These are phyloP conservation scores for Acer yangbiense DNA, from an alignment of 345 rosid species.

Conservation along the genomic window DNA sequence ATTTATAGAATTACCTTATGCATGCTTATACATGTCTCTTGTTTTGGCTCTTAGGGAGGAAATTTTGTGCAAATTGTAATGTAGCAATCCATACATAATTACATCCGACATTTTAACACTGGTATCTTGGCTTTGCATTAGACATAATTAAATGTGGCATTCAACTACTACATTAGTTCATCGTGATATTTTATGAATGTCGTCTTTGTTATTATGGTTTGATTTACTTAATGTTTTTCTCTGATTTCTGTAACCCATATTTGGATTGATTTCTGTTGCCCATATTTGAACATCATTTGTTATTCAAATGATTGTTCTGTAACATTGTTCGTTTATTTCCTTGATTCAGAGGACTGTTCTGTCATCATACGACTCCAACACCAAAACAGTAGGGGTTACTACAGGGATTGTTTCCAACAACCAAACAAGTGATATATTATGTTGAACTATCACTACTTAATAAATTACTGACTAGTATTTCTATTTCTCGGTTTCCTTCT, in stretches of 20 bases:
- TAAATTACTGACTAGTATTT: constrained; percentile 23
- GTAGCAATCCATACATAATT: background rate
- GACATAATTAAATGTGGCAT: background rate
- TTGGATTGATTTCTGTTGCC: constrained; percentile 9
- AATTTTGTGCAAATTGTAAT: background rate
- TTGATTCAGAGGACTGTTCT: constrained; percentile 51
- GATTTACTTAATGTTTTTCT: background rate
- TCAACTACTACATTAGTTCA: background rate
- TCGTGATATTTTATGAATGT: background rate
- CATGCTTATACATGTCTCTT: background rate
- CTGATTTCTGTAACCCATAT: background rate
- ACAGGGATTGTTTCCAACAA: constrained; percentile 33
- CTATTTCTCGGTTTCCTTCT: background rate
- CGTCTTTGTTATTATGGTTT: background rate
- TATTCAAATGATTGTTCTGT: constrained; percentile 15
- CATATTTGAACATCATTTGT: background rate
- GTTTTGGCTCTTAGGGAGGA: background rate
- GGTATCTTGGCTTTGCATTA: background rate
- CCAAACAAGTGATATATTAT: constrained; percentile 43
- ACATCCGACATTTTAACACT: background rate
- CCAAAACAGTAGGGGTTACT: constrained; percentile 39
- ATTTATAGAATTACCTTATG: background rate
- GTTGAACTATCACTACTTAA: constrained; percentile 33
- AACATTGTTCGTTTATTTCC: constrained; percentile 31
- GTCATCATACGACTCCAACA: constrained; percentile 45